Evolutionary conservation across 2,329 filamentous ascomycete genomes (phyloP).

Genomic region (Alternaria dauci): DNA sequence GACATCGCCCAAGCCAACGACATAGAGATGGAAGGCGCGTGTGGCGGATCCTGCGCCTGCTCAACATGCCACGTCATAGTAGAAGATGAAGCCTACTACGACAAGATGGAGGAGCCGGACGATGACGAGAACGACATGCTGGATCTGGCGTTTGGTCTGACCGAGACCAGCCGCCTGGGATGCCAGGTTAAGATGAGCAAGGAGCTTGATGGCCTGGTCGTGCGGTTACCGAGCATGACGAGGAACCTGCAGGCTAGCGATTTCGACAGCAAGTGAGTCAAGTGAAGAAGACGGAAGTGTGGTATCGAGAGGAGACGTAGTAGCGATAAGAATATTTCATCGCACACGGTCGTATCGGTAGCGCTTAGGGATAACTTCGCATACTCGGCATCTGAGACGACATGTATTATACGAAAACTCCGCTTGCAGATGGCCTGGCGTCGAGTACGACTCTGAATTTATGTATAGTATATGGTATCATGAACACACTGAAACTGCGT

Average conservation of each 20-base stretch:
- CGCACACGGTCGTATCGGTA: background rate
- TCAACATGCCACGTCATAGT: conserved; percentile 94
- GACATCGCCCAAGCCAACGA: conserved; percentile 96
- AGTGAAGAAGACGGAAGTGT: background rate
- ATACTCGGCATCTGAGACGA: conserved; percentile 6
- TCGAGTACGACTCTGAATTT: conserved; percentile 11
- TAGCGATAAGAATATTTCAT: too few species aligned
- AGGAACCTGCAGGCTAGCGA: conserved; percentile 95
- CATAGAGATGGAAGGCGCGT: conserved; percentile 98
- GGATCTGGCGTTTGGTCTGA: conserved; percentile 87
- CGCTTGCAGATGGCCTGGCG: conserved; percentile 23
- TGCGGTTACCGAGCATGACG: conserved; percentile 91
- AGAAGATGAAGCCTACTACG: conserved; percentile 74
- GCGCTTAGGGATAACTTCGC: background rate
- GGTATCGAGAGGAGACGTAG: background rate
- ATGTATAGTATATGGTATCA: conserved; percentile 27
- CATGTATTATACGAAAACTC: conserved; percentile 26
- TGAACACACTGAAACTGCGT: conserved; percentile 9
- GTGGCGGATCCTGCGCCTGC: conserved; percentile 91
- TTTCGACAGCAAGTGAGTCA: conserved; percentile 60
- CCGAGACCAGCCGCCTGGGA: conserved; percentile 82
- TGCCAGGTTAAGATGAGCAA: conserved; percentile 94
- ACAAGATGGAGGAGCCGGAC: conserved; percentile 68
- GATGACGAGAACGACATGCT: conserved; percentile 63
- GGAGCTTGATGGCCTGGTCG: conserved; percentile 84